phyloP scores from a whole-genome alignment of 768 basidiomycete genomes.

The Strobilomyces dryophilus region DNA sequence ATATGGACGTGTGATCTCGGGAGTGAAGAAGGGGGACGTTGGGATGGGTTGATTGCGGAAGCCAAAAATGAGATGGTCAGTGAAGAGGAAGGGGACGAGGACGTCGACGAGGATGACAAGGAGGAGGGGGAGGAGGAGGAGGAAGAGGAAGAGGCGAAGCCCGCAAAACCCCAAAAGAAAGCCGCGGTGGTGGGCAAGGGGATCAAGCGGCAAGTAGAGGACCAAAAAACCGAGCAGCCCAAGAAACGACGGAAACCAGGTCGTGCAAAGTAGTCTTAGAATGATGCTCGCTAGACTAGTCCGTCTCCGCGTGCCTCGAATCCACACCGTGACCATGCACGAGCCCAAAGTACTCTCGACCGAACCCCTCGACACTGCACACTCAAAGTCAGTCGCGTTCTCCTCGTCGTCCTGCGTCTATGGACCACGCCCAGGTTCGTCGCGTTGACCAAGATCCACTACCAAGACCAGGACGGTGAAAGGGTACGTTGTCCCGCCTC shows the following conservation, averaged over 20 bases:
- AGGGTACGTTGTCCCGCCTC: conserved; percentile 42
- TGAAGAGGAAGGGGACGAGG: background rate
- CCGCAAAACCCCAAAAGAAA: background rate
- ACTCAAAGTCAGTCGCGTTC: conserved; percentile 49
- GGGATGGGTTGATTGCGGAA: conserved; percentile 25
- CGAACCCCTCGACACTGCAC: conserved; percentile 46
- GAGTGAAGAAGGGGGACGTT: conserved; percentile 33
- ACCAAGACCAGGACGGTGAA: conserved; percentile 71
- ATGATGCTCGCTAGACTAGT: conserved; percentile 10
- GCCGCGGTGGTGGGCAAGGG: background rate
- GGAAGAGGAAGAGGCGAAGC: background rate
- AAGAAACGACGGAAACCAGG: conserved; percentile 11
- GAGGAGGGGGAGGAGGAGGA: background rate
- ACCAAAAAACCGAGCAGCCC: conserved; percentile 8
- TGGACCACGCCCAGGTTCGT: conserved; percentile 60
- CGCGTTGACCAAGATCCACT: conserved; percentile 76
- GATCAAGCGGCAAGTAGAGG: conserved; percentile 10
- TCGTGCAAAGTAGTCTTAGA: background rate
- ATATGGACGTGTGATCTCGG: conserved; percentile 85
- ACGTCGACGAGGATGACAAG: background rate
- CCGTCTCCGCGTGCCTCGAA: conserved; percentile 3
- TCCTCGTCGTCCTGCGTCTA: background rate
- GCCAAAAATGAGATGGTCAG: background rate
- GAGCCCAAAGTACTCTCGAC: conserved; percentile 50
- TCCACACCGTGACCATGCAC: conserved; percentile 23